phyloP scores from a whole-genome alignment of 176 grass and related monocot species.

The Carex scoparia region DNA sequence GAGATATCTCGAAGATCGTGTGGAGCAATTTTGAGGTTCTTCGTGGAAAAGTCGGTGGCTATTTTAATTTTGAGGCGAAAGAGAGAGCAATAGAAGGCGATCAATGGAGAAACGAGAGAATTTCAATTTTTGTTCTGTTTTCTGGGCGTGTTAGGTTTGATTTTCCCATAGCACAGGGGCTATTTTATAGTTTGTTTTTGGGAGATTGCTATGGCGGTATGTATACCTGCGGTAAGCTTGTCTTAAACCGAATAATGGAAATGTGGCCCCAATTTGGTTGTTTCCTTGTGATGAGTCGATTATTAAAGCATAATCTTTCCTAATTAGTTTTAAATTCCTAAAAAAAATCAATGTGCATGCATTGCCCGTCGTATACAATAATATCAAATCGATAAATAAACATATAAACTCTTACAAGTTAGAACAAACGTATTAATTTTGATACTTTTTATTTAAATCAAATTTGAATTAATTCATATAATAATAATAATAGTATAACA shows the following conservation, averaged over 20 bases:
- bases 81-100: background rate
- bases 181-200: conserved; percentile 18
- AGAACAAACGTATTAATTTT: no score
- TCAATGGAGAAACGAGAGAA: background rate
- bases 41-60: background rate
- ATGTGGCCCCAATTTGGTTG: background rate
- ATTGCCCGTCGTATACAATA: background rate
- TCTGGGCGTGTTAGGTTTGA: background rate
- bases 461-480: background rate
- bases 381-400: background rate
- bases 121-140: background rate
- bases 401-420: no score
- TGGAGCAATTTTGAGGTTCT: background rate
- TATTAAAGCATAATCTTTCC: background rate
- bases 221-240: background rate
- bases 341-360: background rate
- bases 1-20: background rate
- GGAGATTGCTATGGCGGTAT: background rate
- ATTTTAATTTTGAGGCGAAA: background rate
- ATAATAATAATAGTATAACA: background rate
- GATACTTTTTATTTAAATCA: background rate
- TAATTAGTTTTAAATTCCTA: background rate
- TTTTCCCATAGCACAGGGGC: conserved; percentile 2
- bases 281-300: background rate
- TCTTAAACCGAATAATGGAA: background rate